A percentile compares a stretch with the other conserved stretches of the same genome.
phyloP scores from a whole-genome alignment of 2,329 filamentous ascomycete species.

The Podosphaera xanthii region DNA sequence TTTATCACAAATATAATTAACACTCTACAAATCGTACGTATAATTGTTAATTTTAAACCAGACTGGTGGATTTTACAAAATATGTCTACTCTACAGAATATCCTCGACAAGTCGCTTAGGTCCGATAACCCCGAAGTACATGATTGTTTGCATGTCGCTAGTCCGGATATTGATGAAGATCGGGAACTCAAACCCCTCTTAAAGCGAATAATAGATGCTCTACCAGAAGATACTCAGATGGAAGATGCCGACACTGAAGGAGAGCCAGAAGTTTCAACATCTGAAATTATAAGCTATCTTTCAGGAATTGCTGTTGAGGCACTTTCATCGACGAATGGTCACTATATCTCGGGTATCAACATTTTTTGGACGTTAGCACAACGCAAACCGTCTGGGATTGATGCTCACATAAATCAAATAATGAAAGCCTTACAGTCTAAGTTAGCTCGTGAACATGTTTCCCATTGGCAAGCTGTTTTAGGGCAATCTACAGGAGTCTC shows the following conservation, averaged over 20 bases:
- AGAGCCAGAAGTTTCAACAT: conserved; percentile 56
- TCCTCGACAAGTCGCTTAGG: conserved; percentile 71
- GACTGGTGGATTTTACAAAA: conserved; percentile 79
- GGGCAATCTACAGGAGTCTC: conserved; percentile 22
- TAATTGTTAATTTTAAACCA: conserved; percentile 68
- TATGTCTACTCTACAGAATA: conserved; percentile 56
- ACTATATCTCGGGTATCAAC: conserved; percentile 76
- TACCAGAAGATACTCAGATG: conserved; percentile 58
- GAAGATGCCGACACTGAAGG: conserved; percentile 64
- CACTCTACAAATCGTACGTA: conserved; percentile 73
- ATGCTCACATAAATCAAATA: conserved; percentile 64
- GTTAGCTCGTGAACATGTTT: conserved; percentile 82
- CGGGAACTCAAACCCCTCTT: conserved; percentile 53
- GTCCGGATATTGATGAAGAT: conserved; percentile 45
- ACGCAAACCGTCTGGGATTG: conserved; percentile 66
- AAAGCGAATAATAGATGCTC: conserved; percentile 64
- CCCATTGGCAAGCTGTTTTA: conserved; percentile 38
- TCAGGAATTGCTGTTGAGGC: conserved; percentile 74
- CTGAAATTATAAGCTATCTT: conserved; percentile 68
- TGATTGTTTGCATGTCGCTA: conserved; percentile 61
- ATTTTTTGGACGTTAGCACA: conserved; percentile 79
- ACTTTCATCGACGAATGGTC: conserved; percentile 40
- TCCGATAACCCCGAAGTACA: conserved; percentile 84
- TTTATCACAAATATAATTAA: conserved; percentile 80
- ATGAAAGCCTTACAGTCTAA: conserved; percentile 90